Percentiles rank a stretch among this genome's conserved stretches.
Evolutionary conservation across 768 basidiomycete species (phyloP).

Genomic region (Daedaleopsis sinensis): DNA sequence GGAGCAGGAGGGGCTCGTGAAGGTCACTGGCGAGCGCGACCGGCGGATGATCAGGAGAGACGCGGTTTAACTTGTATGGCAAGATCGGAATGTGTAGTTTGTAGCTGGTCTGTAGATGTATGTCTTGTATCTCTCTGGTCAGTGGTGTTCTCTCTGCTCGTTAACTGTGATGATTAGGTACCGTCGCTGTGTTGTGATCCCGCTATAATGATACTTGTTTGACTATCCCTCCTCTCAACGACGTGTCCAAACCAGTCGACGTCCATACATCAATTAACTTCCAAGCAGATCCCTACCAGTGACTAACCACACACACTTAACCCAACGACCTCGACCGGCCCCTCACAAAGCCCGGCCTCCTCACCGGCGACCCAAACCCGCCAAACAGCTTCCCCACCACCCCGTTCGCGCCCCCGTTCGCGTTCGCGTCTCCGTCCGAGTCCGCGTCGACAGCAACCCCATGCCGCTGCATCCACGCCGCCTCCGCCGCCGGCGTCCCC

Average conservation of each 20-base stretch:
- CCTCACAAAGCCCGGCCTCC: slow-evolving; percentile 16
- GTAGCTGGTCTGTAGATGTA: neutral
- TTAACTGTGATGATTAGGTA: too few species aligned
- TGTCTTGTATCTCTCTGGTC: neutral
- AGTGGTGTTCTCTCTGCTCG: too few species aligned
- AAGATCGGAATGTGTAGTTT: too few species aligned
- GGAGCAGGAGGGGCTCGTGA: slow-evolving; percentile 86
- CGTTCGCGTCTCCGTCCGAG: neutral
- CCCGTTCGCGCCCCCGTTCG: neutral
- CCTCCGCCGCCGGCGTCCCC: neutral
- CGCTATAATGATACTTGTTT: neutral
- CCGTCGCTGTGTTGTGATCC: too few species aligned
- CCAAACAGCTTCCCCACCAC: neutral
- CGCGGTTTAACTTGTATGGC: slow-evolving; percentile 21
- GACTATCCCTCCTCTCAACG: neutral
- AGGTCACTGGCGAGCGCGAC: slow-evolving; percentile 87
- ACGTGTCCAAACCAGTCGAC: too few species aligned
- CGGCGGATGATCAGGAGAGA: slow-evolving; percentile 77
- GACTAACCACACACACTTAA: slow-evolving; percentile 2
- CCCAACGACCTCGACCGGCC: slow-evolving; percentile 21
- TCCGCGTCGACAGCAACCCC: neutral
- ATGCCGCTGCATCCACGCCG: neutral
- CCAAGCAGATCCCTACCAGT: too few species aligned
- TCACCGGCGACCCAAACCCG: neutral
- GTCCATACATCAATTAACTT: too few species aligned